Evolutionary conservation across 495 filamentous ascomycete genomes (phyloP).

Genomic region (Lophiotrema nucula): DNA sequence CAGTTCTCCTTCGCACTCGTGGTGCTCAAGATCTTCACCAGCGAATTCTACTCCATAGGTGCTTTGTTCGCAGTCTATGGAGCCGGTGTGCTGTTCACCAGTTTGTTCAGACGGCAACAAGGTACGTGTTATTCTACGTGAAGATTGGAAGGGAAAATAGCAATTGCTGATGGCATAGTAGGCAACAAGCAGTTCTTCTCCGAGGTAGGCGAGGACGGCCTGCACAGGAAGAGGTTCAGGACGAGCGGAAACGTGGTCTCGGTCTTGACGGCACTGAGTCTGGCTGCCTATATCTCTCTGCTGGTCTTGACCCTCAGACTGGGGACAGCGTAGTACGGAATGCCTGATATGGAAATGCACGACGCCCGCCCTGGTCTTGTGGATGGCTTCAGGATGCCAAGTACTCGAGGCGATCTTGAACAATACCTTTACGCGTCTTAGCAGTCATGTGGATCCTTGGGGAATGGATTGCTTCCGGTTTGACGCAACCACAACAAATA

Average conservation of each 20-base stretch:
- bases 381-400: too few relatives aligned
- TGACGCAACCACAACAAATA: too few relatives aligned
- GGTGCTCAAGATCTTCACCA: conserved; percentile 93
- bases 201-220: conserved; percentile 65
- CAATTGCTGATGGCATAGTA: too few relatives aligned
- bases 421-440: too few relatives aligned
- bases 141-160: too few relatives aligned
- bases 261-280: conserved; percentile 76
- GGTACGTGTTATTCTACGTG: too few relatives aligned
- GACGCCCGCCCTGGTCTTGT: not conserved
- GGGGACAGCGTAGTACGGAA: conserved; percentile 17
- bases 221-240: conserved; percentile 74
- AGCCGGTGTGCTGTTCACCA: conserved; percentile 74
- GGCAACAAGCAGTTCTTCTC: conserved; percentile 90
- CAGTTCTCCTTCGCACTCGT: conserved; percentile 95
- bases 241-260: conserved; percentile 78
- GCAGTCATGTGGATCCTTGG: too few relatives aligned
- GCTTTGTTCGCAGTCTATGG: conserved; percentile 92
- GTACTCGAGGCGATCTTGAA: too few relatives aligned
- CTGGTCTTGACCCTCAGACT: conserved; percentile 67
- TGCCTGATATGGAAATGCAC: not conserved
- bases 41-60: conserved; percentile 90
- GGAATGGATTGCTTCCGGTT: too few relatives aligned
- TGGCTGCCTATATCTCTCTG: conserved; percentile 77
- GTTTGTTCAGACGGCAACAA: conserved; percentile 77